phyloP scores from a whole-genome alignment of 2,329 filamentous ascomycete species.

The Aspergillus udagawae region DNA sequence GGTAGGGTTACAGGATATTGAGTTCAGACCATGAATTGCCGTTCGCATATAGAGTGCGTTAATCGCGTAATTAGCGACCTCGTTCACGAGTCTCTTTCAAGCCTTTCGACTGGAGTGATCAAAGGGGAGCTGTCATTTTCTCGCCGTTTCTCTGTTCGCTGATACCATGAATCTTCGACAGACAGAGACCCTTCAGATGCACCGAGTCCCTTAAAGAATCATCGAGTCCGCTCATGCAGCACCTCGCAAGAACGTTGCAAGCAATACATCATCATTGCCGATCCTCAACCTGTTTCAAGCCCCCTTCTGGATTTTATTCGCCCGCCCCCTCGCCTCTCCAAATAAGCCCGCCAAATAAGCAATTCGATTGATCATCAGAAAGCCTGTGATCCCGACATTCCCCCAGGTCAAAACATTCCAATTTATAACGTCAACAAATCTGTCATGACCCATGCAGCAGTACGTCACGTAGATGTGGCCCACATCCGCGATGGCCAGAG shows the following conservation, averaged over 20 bases:
- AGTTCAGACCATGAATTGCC: background rate
- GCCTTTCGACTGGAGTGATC: background rate
- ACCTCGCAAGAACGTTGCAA: background rate
- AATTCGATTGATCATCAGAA: constrained; percentile 55
- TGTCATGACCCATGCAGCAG: constrained; percentile 54
- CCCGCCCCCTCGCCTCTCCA: constrained; percentile 39
- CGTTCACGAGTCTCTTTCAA: background rate
- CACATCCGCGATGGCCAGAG: constrained; percentile 62
- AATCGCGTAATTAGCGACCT: background rate
- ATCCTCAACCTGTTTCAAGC: constrained; percentile 24
- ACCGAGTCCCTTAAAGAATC: background rate
- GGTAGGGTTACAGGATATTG: background rate
- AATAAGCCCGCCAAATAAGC: constrained; percentile 59
- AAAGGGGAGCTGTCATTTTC: background rate
- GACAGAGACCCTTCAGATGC: background rate
- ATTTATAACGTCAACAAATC: constrained; percentile 48
- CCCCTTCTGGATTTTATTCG: constrained; percentile 30
- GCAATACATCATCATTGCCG: background rate
- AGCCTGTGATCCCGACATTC: constrained; percentile 63
- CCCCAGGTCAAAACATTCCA: constrained; percentile 74
- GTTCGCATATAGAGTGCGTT: background rate
- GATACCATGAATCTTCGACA: background rate
- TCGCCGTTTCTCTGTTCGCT: background rate
- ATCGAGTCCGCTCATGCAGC: background rate
- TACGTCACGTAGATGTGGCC: constrained; percentile 64